A percentile compares a stretch with the other conserved stretches of the same genome.
These are phyloP conservation scores for Saururus chinensis DNA, from an alignment of 164 flowering plant species.

Conservation along the genomic window DNA sequence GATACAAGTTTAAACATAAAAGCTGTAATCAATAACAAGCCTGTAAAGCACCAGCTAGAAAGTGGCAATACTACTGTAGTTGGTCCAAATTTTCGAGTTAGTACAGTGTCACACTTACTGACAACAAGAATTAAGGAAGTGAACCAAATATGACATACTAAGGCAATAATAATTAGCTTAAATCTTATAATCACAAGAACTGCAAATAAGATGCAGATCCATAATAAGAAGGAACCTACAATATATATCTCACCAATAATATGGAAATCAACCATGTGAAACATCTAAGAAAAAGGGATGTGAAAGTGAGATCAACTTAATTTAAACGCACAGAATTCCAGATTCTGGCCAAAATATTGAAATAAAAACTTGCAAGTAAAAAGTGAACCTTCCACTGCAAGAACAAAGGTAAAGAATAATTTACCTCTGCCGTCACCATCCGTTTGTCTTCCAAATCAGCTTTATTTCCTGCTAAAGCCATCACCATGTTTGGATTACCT, in stretches of 20 bases:
- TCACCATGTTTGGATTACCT: conserved; percentile 87
- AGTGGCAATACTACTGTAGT: too few relatives aligned
- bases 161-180: background rate
- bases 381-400: background rate
- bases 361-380: background rate
- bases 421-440: conserved; percentile 50
- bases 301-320: background rate
- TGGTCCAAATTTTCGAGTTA: too few relatives aligned
- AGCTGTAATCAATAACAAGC: too few relatives aligned
- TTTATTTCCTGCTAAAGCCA: conserved; percentile 91
- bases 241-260: background rate
- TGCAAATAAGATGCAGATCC: background rate
- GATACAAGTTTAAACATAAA: too few relatives aligned
- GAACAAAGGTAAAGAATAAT: conserved; percentile 2
- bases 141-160: too few relatives aligned
- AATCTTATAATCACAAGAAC: background rate
- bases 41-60: too few relatives aligned
- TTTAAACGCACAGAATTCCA: background rate
- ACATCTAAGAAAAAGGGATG: background rate
- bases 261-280: background rate
- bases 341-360: background rate
- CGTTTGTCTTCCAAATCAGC: conserved; percentile 63
- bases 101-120: background rate
- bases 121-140: background rate
- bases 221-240: background rate